Evolutionary conservation across 192 early-diverging fungal species (phyloP).

Genomic region (Ramicandelaber brevisporus): DNA sequence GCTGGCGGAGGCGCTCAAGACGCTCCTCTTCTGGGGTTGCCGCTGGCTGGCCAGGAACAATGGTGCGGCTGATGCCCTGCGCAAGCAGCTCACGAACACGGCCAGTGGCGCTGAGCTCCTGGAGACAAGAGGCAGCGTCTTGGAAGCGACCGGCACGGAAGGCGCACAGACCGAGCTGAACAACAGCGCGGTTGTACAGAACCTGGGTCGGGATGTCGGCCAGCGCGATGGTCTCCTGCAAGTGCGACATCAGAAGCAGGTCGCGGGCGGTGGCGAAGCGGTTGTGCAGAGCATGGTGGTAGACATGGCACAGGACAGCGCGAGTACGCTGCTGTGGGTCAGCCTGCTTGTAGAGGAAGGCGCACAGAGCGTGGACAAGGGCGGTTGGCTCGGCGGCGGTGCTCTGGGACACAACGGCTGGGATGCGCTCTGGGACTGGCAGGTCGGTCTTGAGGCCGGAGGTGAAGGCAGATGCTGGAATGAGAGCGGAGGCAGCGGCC

Average conservation of each 20-base stretch:
- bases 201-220: constrained; percentile 83
- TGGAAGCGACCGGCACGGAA: constrained; percentile 84
- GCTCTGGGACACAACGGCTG: constrained; percentile 11
- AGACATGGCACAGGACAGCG: constrained; percentile 92
- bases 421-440: constrained; percentile 19
- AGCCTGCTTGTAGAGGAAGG: constrained; percentile 67
- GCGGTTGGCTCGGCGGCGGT: constrained; percentile 20
- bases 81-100: constrained; percentile 84
- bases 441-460: constrained; percentile 14
- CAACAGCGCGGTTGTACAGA: constrained; percentile 86
- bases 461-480: constrained; percentile 19
- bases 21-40: constrained; percentile 76
- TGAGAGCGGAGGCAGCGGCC: constrained; percentile 14
- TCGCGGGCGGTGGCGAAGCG: constrained; percentile 81
- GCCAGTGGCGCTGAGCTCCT: constrained; percentile 68
- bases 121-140: constrained; percentile 62
- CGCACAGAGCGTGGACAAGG: constrained; percentile 60
- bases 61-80: constrained; percentile 52
- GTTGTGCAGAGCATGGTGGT: constrained; percentile 92
- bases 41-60: constrained; percentile 36
- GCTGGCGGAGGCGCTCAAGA: constrained; percentile 79
- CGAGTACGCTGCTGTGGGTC: constrained; percentile 67
- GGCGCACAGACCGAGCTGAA: constrained; percentile 86
- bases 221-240: constrained; percentile 77
- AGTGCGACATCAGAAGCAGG: constrained; percentile 92